Evolutionary conservation across 768 basidiomycete species (phyloP), one percentile per base, ranked within the genome.

Genomic region (Fistulinella prunicolor): DNA sequence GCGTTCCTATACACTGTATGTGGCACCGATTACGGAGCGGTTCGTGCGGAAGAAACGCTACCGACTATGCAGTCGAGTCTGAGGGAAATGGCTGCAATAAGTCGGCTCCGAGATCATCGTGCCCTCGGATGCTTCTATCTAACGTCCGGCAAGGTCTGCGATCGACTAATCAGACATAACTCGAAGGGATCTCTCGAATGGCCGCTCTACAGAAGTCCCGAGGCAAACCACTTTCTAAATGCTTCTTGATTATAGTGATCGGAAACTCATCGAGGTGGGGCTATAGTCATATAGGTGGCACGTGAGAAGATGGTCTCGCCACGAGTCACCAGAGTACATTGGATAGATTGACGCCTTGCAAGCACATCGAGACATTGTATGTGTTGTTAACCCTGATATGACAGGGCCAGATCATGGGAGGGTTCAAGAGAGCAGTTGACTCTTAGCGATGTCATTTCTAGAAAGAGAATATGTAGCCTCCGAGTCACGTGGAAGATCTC

Each of bases 361-460:
- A 83, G 83, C 75, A 80, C n/a, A 72, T 83, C 23, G 80, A 83
- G 61, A 78, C 75, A 41, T 53, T 83, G n/a, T 84, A 84, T 55
- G 76, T 74, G 7, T 64, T 83, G 21, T 59, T 84, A 17, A 62
- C 79, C 24, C 75, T 84, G n/a, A 65, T 83, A 9, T n/a, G n/a
- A n/a, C 82, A 84, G 63, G 80, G 82, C 47, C 81, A 85, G 62
- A 73, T 79, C 34, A 57, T 83, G 46, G 69, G 74, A n/a, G 60
- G 57, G 20, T 42, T 60, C 19, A 63, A 46, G 46, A 42, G n/a
- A 16, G 43, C 52, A 12, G 38, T 36, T 13, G 38, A 14, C 7
- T 19, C 28, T 1, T 53, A n/a, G 29, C 13, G 16, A 36, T 17
- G n/a, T n/a, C n/a, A n/a, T n/a, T n/a, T n/a, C n/a, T n/a, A n/a